Evolutionary conservation across 257 asterid genomes (phyloP).

Genomic region (Galeopsis tetrahit): DNA sequence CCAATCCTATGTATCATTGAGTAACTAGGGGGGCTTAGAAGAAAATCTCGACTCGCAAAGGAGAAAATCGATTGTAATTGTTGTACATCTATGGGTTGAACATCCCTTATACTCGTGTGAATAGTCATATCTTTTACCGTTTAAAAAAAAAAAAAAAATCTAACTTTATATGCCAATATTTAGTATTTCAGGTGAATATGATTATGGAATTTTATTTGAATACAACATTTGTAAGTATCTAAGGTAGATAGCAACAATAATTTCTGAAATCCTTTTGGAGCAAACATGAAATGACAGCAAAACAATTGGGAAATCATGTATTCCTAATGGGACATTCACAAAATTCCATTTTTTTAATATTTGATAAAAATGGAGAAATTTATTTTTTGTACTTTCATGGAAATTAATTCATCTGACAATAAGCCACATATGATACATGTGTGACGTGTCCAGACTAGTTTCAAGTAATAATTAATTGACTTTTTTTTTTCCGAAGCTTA

Average conservation of each 20-base stretch:
- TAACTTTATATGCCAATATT: not conserved
- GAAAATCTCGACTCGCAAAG: no score
- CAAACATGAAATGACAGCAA: constrained; percentile 13
- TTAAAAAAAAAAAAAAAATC: no score
- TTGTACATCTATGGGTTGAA: no score
- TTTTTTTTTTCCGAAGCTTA: no score
- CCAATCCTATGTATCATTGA: no score
- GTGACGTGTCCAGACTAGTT: not conserved
- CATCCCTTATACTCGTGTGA: no score
- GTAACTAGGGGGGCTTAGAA: no score
- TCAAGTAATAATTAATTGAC: not conserved
- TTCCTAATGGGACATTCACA: constrained; percentile 32
- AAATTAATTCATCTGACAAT: constrained; percentile 28
- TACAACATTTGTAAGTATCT: not conserved
- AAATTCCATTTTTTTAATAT: constrained; percentile 19
- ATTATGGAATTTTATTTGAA: not conserved
- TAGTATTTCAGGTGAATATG: not conserved
- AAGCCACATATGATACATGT: not conserved
- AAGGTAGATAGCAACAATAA: not conserved
- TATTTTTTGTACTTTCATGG: constrained; percentile 35
- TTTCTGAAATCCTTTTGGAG: not conserved
- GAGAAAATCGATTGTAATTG: no score
- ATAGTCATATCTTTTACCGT: no score
- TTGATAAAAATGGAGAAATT: constrained; percentile 6
- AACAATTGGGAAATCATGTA: constrained; percentile 1